A percentile compares a stretch with the other conserved stretches of the same genome.
phyloP scores from a whole-genome alignment of 78 protist genomes.

The Diacronema lutheri region DNA sequence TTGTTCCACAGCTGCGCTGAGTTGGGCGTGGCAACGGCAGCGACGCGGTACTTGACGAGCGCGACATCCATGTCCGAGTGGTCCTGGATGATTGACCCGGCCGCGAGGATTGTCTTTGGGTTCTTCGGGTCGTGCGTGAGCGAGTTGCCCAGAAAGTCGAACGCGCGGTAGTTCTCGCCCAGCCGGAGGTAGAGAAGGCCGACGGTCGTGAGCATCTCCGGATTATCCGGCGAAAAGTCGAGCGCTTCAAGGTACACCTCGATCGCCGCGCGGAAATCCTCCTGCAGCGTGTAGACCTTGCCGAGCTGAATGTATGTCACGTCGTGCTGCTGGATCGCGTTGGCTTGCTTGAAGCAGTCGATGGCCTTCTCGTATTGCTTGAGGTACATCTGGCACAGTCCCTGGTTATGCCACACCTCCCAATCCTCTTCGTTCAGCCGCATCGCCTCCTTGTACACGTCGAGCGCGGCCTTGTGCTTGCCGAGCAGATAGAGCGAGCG shows the following conservation, averaged over 20 bases:
- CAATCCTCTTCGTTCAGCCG: not conserved
- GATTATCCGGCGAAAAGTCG: conserved; percentile 68
- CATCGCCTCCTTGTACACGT: conserved; percentile 60
- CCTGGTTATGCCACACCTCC: conserved; percentile 75
- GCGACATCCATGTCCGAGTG: conserved; percentile 79
- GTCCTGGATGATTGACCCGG: conserved; percentile 78
- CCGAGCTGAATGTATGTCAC: conserved; percentile 66
- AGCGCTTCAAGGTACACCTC: conserved; percentile 34
- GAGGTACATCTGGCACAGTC: conserved; percentile 58
- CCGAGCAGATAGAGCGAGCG: conserved; percentile 70
- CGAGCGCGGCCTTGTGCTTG: conserved; percentile 61
- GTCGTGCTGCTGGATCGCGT: conserved; percentile 56
- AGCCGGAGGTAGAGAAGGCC: conserved; percentile 67
- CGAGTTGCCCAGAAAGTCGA: conserved; percentile 67
- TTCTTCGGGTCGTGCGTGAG: conserved; percentile 72
- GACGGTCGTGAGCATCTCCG: conserved; percentile 66
- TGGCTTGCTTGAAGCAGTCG: conserved; percentile 45
- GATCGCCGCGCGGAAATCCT: conserved; percentile 45
- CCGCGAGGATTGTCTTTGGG: conserved; percentile 72
- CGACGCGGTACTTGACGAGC: conserved; percentile 69
- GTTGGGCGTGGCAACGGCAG: conserved; percentile 59
- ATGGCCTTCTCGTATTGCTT: conserved; percentile 23
- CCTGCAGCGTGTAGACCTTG: conserved; percentile 31
- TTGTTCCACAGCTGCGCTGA: conserved; percentile 88
- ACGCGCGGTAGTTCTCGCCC: conserved; percentile 63